Evolutionary conservation across 2,329 filamentous ascomycete species (phyloP).

Genomic region (Claviceps sp.): DNA sequence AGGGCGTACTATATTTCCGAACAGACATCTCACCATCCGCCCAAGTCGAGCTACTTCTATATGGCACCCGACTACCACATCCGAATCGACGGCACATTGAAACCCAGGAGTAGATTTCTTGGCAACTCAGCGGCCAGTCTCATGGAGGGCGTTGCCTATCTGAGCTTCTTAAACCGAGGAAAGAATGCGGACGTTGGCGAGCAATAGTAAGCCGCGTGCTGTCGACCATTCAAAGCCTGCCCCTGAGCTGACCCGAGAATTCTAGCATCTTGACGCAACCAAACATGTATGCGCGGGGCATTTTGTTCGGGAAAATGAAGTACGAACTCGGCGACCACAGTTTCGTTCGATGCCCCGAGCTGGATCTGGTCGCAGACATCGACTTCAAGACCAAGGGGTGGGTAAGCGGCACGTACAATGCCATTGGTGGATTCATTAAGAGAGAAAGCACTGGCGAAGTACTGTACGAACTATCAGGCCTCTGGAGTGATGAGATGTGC

Average conservation of each 20-base stretch:
- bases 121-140: conserved; percentile 95
- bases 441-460: conserved; percentile 75
- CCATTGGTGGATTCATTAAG: conserved; percentile 83
- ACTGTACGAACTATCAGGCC: conserved; percentile 80
- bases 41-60: conserved; percentile 98
- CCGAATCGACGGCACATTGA: conserved; percentile 87
- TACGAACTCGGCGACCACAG: conserved; percentile 97
- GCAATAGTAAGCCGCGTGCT: conserved; percentile 58
- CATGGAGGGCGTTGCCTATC: conserved; percentile 91
- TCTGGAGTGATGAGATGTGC: conserved; percentile 92
- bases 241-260: conserved; percentile 4
- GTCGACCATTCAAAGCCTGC: neutral
- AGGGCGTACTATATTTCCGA: conserved; percentile 92
- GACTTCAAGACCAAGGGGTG: conserved; percentile 99
- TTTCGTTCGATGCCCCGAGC: conserved; percentile 80
- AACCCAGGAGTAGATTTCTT: conserved; percentile 86
- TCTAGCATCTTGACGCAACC: conserved; percentile 80
- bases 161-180: conserved; percentile 70
- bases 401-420: conserved; percentile 92
- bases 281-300: conserved; percentile 97
- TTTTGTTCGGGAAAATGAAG: conserved; percentile 98
- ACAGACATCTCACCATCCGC: conserved; percentile 95
- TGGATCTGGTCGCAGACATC: conserved; percentile 74
- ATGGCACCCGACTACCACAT: conserved; percentile 91
- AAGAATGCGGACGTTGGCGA: conserved; percentile 54